Conservation (phyloP, 805 yeast genomes). For the Myxozyma sirexii region DNA sequence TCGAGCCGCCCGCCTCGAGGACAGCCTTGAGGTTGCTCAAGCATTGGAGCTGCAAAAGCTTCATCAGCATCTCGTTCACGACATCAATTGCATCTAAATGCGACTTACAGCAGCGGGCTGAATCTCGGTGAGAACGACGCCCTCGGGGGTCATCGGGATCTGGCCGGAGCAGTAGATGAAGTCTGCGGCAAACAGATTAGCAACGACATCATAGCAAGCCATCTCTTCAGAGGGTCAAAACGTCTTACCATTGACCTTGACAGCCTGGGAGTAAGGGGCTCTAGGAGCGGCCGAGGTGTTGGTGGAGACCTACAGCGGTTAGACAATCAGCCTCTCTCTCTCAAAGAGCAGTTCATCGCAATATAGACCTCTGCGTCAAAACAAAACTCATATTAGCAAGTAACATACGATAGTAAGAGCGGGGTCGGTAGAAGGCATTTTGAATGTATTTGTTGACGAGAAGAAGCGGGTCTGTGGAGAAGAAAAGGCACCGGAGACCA, state of each 20-base stretch:
- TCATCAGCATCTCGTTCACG: too few relatives aligned
- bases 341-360: neutral
- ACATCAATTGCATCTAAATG: too few relatives aligned
- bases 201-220: neutral
- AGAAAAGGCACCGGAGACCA: neutral
- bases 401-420: slow-evolving; percentile 26
- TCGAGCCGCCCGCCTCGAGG: slow-evolving; percentile 82
- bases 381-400: neutral
- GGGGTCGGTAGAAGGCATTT: slow-evolving; percentile 19
- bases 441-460: neutral
- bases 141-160: slow-evolving; percentile 79
- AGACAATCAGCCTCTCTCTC: neutral
- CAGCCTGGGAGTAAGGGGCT: slow-evolving; percentile 94
- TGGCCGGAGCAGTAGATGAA: slow-evolving; percentile 93
- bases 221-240: slow-evolving; percentile 10
- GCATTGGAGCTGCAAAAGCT: slow-evolving; percentile 43
- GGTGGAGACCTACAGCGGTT: slow-evolving; percentile 50
- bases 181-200: slow-evolving; percentile 47
- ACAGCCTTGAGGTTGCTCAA: slow-evolving; percentile 55
- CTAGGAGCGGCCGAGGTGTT: slow-evolving; percentile 93
- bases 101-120: slow-evolving; percentile 47
- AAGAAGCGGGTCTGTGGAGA: neutral
- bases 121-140: slow-evolving; percentile 74
- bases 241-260: slow-evolving; percentile 69
- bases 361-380: neutral